phyloP scores from a whole-genome alignment of 139 green algal genomes.

The Eudorina sp. region DNA sequence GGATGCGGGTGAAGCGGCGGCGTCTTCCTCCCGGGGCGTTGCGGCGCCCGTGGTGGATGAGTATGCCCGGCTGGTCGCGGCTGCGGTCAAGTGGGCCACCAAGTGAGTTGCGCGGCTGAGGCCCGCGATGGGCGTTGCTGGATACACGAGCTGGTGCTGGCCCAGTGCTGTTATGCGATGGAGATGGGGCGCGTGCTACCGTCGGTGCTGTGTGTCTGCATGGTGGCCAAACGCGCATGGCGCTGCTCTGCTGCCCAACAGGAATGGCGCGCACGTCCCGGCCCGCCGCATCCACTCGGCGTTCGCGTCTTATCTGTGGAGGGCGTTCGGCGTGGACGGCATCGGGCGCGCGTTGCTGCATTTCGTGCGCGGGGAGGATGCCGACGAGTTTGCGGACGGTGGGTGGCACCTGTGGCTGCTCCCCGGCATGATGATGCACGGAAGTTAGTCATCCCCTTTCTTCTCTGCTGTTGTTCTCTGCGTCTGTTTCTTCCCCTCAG shows the following conservation, averaged over 20 bases:
- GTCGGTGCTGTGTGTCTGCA: not conserved
- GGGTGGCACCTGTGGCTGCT: too few relatives aligned
- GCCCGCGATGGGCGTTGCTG: too few relatives aligned
- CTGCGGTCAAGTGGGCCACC: constrained; percentile 66
- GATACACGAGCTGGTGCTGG: too few relatives aligned
- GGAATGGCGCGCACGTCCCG: not conserved
- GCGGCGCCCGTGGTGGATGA: constrained; percentile 45
- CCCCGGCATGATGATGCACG: too few relatives aligned
- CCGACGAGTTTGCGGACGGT: constrained; percentile 12
- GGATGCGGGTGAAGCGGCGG: not conserved
- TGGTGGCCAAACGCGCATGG: not conserved
- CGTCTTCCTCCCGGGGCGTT: not conserved
- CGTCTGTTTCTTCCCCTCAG: too few relatives aligned
- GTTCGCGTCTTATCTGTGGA: constrained; percentile 44
- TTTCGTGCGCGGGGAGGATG: constrained; percentile 5
- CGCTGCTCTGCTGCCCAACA: not conserved
- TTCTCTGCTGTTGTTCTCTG: too few relatives aligned
- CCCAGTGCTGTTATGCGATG: too few relatives aligned
- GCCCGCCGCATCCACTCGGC: constrained; percentile 3
- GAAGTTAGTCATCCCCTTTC: too few relatives aligned
- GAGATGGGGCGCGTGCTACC: too few relatives aligned
- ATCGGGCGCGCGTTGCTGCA: constrained; percentile 29
- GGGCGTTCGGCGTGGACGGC: not conserved
- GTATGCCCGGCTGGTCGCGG: constrained; percentile 44
- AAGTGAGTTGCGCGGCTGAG: constrained; percentile 52